These are phyloP conservation scores for Arthrinium phaeospermum DNA, from an alignment of 2,329 filamentous ascomycete genomes.

Conservation along the genomic window DNA sequence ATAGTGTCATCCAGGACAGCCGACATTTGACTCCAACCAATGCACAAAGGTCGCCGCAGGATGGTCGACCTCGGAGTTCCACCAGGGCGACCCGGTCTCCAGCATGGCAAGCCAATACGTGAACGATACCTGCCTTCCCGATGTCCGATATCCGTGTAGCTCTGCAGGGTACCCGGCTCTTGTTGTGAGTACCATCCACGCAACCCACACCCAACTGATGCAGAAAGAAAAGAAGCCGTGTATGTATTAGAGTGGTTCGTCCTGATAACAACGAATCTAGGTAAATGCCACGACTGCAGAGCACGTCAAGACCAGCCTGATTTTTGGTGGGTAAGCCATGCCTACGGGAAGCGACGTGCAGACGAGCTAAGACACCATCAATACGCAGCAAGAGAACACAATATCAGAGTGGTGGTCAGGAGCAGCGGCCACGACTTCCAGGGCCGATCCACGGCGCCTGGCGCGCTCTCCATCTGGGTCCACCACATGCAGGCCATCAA, in stretches of 20 bases:
- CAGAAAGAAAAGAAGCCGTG: not conserved
- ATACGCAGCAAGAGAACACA: slow-evolving; percentile 42
- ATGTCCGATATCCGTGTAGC: slow-evolving; percentile 43
- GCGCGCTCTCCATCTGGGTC: slow-evolving; percentile 60
- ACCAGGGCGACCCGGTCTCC: slow-evolving; percentile 45
- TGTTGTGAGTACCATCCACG: not conserved
- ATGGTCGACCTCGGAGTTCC: slow-evolving; percentile 44
- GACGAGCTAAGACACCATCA: not conserved
- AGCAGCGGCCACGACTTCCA: slow-evolving; percentile 53
- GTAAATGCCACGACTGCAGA: slow-evolving; percentile 44
- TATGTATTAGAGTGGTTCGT: not conserved
- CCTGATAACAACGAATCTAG: slow-evolving; percentile 34
- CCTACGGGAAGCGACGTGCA: not conserved
- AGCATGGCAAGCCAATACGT: slow-evolving; percentile 49
- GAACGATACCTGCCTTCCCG: slow-evolving; percentile 57
- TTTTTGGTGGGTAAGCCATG: slow-evolving; percentile 46
- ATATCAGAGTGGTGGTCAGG: slow-evolving; percentile 50
- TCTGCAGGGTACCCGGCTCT: slow-evolving; percentile 44
- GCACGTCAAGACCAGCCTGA: slow-evolving; percentile 44
- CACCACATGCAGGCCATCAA: slow-evolving; percentile 50
- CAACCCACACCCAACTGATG: too few species aligned
- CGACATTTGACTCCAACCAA: slow-evolving; percentile 36
- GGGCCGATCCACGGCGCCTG: slow-evolving; percentile 52
- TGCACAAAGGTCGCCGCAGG: slow-evolving; percentile 40
- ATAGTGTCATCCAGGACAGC: slow-evolving; percentile 45